phyloP scores from a whole-genome alignment of 2,329 filamentous ascomycete species.

The Aspergillus candidus region DNA sequence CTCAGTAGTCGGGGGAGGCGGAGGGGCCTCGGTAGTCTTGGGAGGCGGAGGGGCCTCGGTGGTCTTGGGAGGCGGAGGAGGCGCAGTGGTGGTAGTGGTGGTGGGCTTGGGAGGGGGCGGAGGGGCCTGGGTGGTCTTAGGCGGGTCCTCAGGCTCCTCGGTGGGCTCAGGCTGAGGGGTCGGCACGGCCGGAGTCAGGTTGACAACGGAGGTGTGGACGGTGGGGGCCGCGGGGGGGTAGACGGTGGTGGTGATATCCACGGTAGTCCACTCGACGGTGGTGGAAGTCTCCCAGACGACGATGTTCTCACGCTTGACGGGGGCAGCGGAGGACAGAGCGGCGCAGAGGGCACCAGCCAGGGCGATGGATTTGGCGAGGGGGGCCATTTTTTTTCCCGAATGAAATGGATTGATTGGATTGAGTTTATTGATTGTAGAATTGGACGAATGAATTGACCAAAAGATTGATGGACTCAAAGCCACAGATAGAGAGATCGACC shows the following conservation, averaged over 20 bases:
- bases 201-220: slow-evolving; percentile 14
- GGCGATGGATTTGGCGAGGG: slow-evolving; percentile 32
- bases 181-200: slow-evolving; percentile 6
- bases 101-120: not conserved
- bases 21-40: not conserved
- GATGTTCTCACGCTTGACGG: slow-evolving; percentile 32
- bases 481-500: not conserved
- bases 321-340: slow-evolving; percentile 25
- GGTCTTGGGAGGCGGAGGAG: slow-evolving; percentile 1
- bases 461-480: not conserved
- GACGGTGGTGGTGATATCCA: slow-evolving; percentile 45
- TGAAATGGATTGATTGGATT: slow-evolving; percentile 1
- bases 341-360: slow-evolving; percentile 32
- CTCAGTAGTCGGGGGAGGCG: slow-evolving; percentile 1
- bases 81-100: slow-evolving; percentile 2
- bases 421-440: slow-evolving; percentile 8
- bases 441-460: slow-evolving; percentile 1
- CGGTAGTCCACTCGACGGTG: slow-evolving; percentile 44
- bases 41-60: not conserved
- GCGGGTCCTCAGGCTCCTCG: slow-evolving; percentile 7
- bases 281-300: slow-evolving; percentile 47
- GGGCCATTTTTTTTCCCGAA: slow-evolving; percentile 29
- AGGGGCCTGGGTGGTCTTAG: slow-evolving; percentile 1
- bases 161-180: slow-evolving; percentile 3
- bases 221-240: slow-evolving; percentile 26